These are phyloP conservation scores for Gentiana dahurica DNA, from an alignment of 257 asterid species.

Conservation along the genomic window DNA sequence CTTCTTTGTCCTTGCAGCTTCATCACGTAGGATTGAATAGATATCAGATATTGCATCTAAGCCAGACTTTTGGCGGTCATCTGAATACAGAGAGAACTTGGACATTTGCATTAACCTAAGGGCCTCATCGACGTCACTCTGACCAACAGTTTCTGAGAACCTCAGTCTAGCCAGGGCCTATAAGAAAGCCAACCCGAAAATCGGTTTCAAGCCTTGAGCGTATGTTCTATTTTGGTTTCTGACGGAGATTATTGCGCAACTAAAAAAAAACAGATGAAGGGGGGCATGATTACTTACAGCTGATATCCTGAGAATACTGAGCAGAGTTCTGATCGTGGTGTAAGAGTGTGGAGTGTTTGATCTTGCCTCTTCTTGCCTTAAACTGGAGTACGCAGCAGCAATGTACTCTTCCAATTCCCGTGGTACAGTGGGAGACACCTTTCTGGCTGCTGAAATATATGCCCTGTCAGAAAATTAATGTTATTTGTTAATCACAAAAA, in stretches of 20 bases:
- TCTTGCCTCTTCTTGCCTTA: slow-evolving; percentile 98
- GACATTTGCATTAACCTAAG: slow-evolving; percentile 99
- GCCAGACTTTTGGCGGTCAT: slow-evolving; percentile 83
- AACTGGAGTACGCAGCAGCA: slow-evolving; percentile 87
- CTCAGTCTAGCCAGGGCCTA: slow-evolving; percentile 96
- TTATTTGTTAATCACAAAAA: too few species aligned
- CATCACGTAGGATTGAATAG: slow-evolving; percentile 87
- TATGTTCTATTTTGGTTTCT: neutral
- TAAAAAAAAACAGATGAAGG: too few species aligned
- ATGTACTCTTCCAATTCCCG: slow-evolving; percentile 86
- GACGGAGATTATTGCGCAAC: too few species aligned
- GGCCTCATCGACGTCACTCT: slow-evolving; percentile 99
- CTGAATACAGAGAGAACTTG: slow-evolving; percentile 91
- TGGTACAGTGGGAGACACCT: slow-evolving; percentile 71
- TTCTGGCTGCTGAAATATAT: slow-evolving; percentile 89
- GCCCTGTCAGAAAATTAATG: slow-evolving; percentile 44
- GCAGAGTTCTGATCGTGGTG: slow-evolving; percentile 72
- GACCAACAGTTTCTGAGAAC: slow-evolving; percentile 58
- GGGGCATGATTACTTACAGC: slow-evolving; percentile 39
- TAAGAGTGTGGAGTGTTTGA: slow-evolving; percentile 80
- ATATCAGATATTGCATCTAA: slow-evolving; percentile 95
- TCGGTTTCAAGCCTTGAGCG: too few species aligned
- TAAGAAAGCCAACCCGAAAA: neutral
- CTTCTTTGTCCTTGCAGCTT: slow-evolving; percentile 78
- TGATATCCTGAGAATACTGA: slow-evolving; percentile 83